Conservation (phyloP, 192 early-diverging fungal species). For the Endogone sp. region DNA sequence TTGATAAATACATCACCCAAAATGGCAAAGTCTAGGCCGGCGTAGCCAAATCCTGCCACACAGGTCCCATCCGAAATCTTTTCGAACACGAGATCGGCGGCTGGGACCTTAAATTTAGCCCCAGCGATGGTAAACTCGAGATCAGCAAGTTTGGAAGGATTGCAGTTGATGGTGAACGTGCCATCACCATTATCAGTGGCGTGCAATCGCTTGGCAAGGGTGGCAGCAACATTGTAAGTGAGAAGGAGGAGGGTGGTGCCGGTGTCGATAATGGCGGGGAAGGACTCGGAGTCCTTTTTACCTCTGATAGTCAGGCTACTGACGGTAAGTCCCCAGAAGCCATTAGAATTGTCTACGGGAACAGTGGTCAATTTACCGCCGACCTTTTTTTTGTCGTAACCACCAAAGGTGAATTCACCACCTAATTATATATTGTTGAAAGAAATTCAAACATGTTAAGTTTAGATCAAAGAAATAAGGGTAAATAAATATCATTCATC, state of each 20-base stretch:
- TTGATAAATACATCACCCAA: slow-evolving; percentile 47
- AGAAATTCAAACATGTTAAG: neutral
- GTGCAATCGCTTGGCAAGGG: slow-evolving; percentile 15
- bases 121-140: slow-evolving; percentile 32
- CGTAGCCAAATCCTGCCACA: slow-evolving; percentile 32
- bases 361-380: slow-evolving; percentile 40
- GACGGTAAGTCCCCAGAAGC: slow-evolving; percentile 20
- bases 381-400: slow-evolving; percentile 31
- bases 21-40: slow-evolving; percentile 29
- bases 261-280: slow-evolving; percentile 12
- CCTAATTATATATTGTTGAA: no score
- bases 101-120: slow-evolving; percentile 30
- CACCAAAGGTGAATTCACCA: slow-evolving; percentile 45
- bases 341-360: slow-evolving; percentile 33
- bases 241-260: slow-evolving; percentile 39
- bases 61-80: slow-evolving; percentile 8
- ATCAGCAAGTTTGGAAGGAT: slow-evolving; percentile 18
- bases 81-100: slow-evolving; percentile 33
- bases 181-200: slow-evolving; percentile 23
- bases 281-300: neutral
- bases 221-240: slow-evolving; percentile 12
- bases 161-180: slow-evolving; percentile 19
- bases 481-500: neutral
- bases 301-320: neutral
- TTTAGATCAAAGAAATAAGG: neutral